These are phyloP conservation scores for Penicillium italicum DNA, from an alignment of 2,329 filamentous ascomycete genomes.

Conservation along the genomic window DNA sequence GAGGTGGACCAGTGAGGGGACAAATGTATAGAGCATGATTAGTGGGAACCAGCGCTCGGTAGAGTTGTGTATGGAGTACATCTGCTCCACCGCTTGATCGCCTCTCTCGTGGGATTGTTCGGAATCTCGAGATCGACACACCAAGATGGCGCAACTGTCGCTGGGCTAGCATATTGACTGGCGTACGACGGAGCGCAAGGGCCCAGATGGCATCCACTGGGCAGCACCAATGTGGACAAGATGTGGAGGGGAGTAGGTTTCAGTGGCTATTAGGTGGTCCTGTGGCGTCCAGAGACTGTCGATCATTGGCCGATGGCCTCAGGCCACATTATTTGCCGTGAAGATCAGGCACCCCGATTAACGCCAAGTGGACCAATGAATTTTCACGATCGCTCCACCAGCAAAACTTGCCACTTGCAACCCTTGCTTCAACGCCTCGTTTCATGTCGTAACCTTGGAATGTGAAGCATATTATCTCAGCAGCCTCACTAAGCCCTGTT, in stretches of 20 bases:
- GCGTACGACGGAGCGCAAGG: neutral
- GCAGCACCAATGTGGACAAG: neutral
- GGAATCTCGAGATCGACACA: neutral
- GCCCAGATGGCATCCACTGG: neutral
- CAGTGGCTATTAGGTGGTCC: neutral
- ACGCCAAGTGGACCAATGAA: neutral
- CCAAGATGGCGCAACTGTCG: neutral
- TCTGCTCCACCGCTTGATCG: slow-evolving; percentile 16
- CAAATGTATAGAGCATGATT: slow-evolving; percentile 12
- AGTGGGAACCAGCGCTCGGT: slow-evolving; percentile 2
- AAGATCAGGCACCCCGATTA: neutral
- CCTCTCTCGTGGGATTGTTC: neutral
- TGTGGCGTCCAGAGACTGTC: slow-evolving; percentile 1
- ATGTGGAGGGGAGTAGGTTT: neutral
- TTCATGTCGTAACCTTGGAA: neutral
- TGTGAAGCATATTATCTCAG: neutral
- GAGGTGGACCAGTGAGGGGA: slow-evolving; percentile 2
- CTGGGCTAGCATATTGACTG: neutral
- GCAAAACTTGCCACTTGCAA: neutral
- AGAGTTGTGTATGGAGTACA: slow-evolving; percentile 4
- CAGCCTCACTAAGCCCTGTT: neutral
- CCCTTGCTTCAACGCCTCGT: neutral
- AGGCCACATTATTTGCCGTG: neutral
- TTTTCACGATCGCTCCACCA: neutral
- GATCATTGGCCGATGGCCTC: neutral